These are phyloP conservation scores for Serpula lacrymans DNA, from an alignment of 768 basidiomycete genomes.

Conservation along the genomic window DNA sequence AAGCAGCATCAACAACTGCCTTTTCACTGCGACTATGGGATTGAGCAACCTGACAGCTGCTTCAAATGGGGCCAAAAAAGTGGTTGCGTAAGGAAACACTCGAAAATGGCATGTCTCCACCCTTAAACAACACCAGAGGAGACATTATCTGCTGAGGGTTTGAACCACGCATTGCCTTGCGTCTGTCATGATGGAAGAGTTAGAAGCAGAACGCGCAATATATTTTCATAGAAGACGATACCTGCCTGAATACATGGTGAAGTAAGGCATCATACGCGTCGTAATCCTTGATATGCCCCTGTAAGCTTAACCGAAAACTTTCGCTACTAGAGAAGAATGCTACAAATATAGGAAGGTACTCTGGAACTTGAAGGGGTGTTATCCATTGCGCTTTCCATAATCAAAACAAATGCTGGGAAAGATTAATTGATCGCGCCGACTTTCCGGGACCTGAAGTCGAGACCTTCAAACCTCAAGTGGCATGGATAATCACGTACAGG, in stretches of 20 bases:
- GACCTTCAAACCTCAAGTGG: too few relatives aligned
- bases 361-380: too few relatives aligned
- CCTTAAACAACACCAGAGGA: slow-evolving; percentile 76
- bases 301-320: too few relatives aligned
- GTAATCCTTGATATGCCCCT: slow-evolving; percentile 79
- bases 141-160: slow-evolving; percentile 74
- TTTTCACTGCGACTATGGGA: slow-evolving; percentile 79
- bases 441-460: too few relatives aligned
- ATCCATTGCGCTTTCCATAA: too few relatives aligned
- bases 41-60: slow-evolving; percentile 70
- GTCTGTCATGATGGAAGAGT: slow-evolving; percentile 44
- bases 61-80: slow-evolving; percentile 72
- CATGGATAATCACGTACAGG: too few relatives aligned
- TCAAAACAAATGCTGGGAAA: too few relatives aligned
- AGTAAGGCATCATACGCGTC: slow-evolving; percentile 77
- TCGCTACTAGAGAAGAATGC: too few relatives aligned
- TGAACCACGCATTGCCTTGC: slow-evolving; percentile 82
- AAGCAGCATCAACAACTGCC: slow-evolving; percentile 78
- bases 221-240: slow-evolving; percentile 19
- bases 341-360: too few relatives aligned
- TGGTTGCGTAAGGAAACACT: slow-evolving; percentile 81
- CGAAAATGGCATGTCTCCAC: slow-evolving; percentile 67
- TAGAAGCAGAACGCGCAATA: background rate
- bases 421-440: too few relatives aligned
- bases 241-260: slow-evolving; percentile 76